phyloP scores from a whole-genome alignment of 768 basidiomycete genomes.

The Gloeopeniophorella convolvens region DNA sequence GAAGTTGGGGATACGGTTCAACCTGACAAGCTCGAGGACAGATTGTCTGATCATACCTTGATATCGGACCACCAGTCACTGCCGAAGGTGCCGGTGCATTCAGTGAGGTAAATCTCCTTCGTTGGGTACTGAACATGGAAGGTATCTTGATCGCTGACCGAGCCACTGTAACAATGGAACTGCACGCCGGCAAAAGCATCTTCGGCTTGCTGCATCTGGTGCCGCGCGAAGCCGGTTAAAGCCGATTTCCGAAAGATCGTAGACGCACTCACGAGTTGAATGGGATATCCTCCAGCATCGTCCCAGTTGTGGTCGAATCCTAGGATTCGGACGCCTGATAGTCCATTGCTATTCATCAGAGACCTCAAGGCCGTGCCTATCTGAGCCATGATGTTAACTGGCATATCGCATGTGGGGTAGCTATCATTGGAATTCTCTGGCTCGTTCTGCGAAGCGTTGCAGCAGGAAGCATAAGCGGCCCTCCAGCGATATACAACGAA shows the following conservation, averaged over 20 bases:
- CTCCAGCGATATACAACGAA: not conserved
- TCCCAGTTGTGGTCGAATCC: conserved; percentile 76
- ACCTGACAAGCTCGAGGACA: not conserved
- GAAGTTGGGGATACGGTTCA: not conserved
- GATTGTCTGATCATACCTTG: conserved; percentile 48
- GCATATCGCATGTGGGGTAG: conserved; percentile 59
- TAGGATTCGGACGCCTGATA: too few relatives aligned
- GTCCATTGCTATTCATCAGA: conserved; percentile 53
- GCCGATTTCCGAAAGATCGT: too few relatives aligned
- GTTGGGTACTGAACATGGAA: conserved; percentile 51
- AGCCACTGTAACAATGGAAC: conserved; percentile 68
- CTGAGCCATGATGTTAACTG: conserved; percentile 47
- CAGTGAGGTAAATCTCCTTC: conserved; percentile 54
- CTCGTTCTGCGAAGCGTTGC: conserved; percentile 43
- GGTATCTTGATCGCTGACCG: conserved; percentile 43
- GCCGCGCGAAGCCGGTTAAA: too few relatives aligned
- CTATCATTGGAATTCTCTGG: conserved; percentile 53
- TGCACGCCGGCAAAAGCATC: conserved; percentile 56
- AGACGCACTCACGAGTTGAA: conserved; percentile 42
- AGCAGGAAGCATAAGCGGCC: too few relatives aligned
- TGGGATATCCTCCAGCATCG: conserved; percentile 55
- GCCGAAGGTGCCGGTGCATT: conserved; percentile 60
- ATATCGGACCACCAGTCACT: conserved; percentile 78
- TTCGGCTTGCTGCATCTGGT: conserved; percentile 50
- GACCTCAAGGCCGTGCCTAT: conserved; percentile 50